Evolutionary conservation across 2,329 filamentous ascomycete species (phyloP).

Genomic region (Graphium sp.): DNA sequence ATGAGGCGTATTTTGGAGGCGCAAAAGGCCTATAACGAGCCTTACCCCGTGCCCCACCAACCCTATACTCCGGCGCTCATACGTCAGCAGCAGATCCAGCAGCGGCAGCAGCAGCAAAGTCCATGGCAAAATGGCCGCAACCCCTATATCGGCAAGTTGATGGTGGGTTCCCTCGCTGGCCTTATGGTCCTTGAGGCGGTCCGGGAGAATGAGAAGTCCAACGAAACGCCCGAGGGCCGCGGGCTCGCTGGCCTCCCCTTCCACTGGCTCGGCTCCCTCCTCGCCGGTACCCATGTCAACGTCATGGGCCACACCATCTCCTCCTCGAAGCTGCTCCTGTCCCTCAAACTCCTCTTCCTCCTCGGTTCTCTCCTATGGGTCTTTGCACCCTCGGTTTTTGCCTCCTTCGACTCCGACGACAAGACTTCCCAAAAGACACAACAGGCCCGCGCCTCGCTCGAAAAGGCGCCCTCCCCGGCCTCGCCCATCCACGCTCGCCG

Average conservation of each 20-base stretch:
- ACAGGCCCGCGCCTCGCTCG: too few species aligned
- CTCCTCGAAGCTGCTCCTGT: constrained; percentile 25
- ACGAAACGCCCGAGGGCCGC: constrained; percentile 45
- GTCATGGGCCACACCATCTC: constrained; percentile 35
- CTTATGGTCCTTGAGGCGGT: constrained; percentile 83
- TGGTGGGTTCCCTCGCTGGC: constrained; percentile 83
- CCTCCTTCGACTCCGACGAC: constrained; percentile 25
- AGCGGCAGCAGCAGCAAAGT: constrained; percentile 29
- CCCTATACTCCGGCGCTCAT: constrained; percentile 27
- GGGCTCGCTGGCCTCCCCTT: constrained; percentile 51
- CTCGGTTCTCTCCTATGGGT: constrained; percentile 36
- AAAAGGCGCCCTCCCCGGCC: constrained; percentile 51
- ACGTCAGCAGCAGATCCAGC: constrained; percentile 39
- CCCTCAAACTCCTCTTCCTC: constrained; percentile 33
- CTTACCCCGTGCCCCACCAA: constrained; percentile 31
- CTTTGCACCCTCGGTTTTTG: constrained; percentile 35
- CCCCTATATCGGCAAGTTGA: constrained; percentile 57
- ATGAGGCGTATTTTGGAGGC: constrained; percentile 46
- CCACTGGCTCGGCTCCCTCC: constrained; percentile 32
- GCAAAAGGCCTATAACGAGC: constrained; percentile 35
- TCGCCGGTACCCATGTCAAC: constrained; percentile 30
- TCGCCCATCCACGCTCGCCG: constrained; percentile 74
- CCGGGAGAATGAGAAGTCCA: constrained; percentile 46
- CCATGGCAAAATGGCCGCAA: constrained; percentile 32
- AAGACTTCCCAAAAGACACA: constrained; percentile 32